phyloP scores from a whole-genome alignment of 73 alveolate genomes.

The Paraurostyla sp. region DNA sequence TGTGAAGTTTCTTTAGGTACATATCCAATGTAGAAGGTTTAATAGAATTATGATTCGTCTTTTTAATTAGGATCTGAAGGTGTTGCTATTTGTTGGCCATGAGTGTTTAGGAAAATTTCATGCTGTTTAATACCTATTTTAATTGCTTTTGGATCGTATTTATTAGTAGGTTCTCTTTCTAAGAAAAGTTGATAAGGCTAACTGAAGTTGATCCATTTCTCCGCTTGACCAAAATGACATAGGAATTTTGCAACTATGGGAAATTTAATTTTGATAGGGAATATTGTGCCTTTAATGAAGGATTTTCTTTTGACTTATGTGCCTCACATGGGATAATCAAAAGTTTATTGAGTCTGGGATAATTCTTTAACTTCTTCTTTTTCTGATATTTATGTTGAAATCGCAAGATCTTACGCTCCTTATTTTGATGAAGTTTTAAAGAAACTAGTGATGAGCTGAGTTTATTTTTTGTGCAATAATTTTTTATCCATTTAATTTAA shows the following conservation, averaged over 20 bases:
- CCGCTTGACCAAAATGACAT: conserved; percentile 17
- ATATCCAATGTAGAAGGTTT: conserved; percentile 29
- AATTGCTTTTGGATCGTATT: conserved; percentile 21
- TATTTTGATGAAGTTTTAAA: no score
- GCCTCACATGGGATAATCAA: no score
- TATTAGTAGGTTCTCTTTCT: conserved; percentile 45
- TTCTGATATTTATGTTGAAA: no score
- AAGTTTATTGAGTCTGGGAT: no score
- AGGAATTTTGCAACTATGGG: conserved; percentile 45
- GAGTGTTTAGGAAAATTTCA: neutral
- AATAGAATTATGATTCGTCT: neutral
- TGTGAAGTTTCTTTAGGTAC: conserved; percentile 25
- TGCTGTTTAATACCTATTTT: conserved; percentile 18
- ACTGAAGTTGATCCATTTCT: neutral
- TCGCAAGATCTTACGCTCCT: no score
- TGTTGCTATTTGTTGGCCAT: neutral
- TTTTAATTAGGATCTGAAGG: neutral
- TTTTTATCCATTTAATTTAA: no score
- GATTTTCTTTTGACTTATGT: no score
- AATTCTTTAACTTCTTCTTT: no score
- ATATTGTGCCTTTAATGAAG: conserved; percentile 16
- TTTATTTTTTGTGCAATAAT: no score
- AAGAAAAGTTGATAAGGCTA: neutral
- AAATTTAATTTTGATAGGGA: conserved; percentile 25
- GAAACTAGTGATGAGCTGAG: no score